Percentiles rank a stretch among this genome's conserved stretches.
Conservation (phyloP, 441 rosid genomes). For the Codiaeum variegatum region DNA sequence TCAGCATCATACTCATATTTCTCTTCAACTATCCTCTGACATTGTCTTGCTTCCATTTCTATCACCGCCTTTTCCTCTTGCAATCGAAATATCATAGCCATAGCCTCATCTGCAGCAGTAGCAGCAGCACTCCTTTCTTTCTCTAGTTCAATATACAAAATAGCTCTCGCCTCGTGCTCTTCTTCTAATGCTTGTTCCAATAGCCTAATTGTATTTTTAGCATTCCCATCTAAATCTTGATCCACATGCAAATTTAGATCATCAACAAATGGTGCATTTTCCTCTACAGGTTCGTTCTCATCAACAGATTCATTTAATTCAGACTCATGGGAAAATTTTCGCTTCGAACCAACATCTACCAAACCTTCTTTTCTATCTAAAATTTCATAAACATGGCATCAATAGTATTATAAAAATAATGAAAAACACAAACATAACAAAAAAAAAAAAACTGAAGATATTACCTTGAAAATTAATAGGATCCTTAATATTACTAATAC, state of each 20-base stretch:
- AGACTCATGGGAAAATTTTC: constrained; percentile 32
- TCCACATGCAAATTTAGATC: constrained; percentile 21
- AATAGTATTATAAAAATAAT: constrained; percentile 11
- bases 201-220: constrained; percentile 29
- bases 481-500: constrained; percentile 22
- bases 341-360: constrained; percentile 28
- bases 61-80: constrained; percentile 50
- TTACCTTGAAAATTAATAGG: constrained; percentile 24
- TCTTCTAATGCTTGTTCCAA: constrained; percentile 45
- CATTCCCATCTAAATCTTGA: constrained; percentile 25
- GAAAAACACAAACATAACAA: background rate
- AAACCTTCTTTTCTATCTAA: constrained; percentile 34
- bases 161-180: constrained; percentile 30
- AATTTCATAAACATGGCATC: constrained; percentile 7
- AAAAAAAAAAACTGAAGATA: background rate
- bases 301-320: constrained; percentile 34
- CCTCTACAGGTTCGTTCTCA: constrained; percentile 24
- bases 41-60: constrained; percentile 68
- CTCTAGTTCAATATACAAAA: constrained; percentile 59
- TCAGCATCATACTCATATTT: constrained; percentile 66
- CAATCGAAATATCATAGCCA: constrained; percentile 60
- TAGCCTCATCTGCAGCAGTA: constrained; percentile 67
- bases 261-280: constrained; percentile 27
- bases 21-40: constrained; percentile 70
- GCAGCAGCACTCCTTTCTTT: constrained; percentile 81